Base-by-base conservation (phyloP, 192 early-diverging fungal genomes). In the Cladochytrium replicatum region DNA sequence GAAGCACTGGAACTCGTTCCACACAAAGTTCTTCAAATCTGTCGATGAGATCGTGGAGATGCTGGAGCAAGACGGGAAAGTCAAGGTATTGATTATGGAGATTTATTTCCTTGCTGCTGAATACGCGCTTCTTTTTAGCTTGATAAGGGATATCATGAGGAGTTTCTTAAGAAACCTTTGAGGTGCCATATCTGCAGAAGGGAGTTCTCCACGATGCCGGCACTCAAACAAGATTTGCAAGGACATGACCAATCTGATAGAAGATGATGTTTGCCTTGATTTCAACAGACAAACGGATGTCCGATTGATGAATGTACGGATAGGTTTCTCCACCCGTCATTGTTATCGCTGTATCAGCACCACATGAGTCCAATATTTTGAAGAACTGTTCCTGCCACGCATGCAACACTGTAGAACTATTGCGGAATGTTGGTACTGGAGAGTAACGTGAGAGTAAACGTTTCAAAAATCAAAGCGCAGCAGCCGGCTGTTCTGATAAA, bases 1-100 rank as follows among this genome's bases (percentile, higher is more conserved):
- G 52, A 60, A 64, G 23, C 82, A 84, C 52, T 84, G 71, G 70
- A 76, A 77, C 48, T 72, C 77, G 21, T 84, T 84, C 52, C 78
- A 68, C 3, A 78, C 75, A 0, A 6, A 26, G 1, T 84, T 82
- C 46, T 84, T 84, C 45, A 46, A 62, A 7, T 32, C 57, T 11
- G 60, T 64, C 19, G 57, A 69, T 2, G 27, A 58, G 17, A 66
- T 80, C 1, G 54, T 63, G 38, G 41, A 11, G 3, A 40, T 49
- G 39, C 50, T 84, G 7, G n/a, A 51, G 9, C 49, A 45, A 11
- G 48, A 45, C 2, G 72, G 66, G 11, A 26, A 32, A 2, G 46
- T 84, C 5, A 27, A 60, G 29, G 67, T 74, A 41, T 4, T 11
- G 4, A 24, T 17, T 2, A 5, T 48, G 17, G 22, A 6, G 9